phyloP scores from a whole-genome alignment of 169 alveolate genomes.

The Eimeria acervulina region DNA sequence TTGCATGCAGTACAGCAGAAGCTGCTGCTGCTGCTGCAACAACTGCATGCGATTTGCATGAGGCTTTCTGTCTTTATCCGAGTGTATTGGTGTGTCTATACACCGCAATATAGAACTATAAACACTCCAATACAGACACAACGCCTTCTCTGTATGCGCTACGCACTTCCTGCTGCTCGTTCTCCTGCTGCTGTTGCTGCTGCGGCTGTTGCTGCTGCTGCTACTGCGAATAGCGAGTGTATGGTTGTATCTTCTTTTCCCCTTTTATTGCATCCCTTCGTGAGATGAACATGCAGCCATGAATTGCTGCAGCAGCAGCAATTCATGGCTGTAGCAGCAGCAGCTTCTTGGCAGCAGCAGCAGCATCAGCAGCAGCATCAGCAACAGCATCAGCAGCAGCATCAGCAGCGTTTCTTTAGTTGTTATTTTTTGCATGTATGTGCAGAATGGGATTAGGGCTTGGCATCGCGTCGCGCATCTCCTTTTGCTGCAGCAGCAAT shows the following conservation, averaged over 20 bases:
- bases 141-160: no score
- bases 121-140: background rate
- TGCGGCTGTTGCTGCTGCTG: background rate
- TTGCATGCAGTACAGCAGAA: slow-evolving; percentile 27
- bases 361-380: background rate
- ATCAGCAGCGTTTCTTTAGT: no score
- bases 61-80: slow-evolving; percentile 7
- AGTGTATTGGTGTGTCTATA: slow-evolving; percentile 8
- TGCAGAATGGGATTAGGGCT: slow-evolving; percentile 34
- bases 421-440: no score
- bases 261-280: no score
- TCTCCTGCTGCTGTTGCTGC: no score
- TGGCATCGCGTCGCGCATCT: slow-evolving; percentile 58
- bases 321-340: no score
- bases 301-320: no score
- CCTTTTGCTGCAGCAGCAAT: background rate
- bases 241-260: no score
- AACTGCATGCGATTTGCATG: background rate
- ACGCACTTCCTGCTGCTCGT: background rate
- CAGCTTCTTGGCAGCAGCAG: background rate
- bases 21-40: slow-evolving; percentile 40
- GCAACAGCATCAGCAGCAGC: background rate
- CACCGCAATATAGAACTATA: no score
- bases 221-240: no score
- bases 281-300: no score